phyloP scores from a whole-genome alignment of 2,329 filamentous ascomycete species.

The Corynespora cassiicola region DNA sequence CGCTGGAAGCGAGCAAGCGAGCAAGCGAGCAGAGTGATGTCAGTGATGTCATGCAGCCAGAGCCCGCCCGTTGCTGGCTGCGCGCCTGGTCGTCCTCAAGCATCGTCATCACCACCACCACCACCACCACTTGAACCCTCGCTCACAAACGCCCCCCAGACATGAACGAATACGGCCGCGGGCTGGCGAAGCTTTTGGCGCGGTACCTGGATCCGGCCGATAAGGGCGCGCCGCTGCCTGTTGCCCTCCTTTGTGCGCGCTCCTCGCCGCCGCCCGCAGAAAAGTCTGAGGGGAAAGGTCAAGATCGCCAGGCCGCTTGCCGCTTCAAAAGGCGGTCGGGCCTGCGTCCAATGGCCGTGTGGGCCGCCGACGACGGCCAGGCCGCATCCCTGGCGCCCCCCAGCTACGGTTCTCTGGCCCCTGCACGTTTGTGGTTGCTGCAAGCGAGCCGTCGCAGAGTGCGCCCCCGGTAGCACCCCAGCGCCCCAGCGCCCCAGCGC shows the following conservation, averaged over 20 bases:
- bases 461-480: too few relatives aligned
- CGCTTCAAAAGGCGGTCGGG: slow-evolving; percentile 32
- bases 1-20: too few relatives aligned
- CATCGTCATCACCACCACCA: too few relatives aligned
- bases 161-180: too few relatives aligned
- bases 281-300: slow-evolving; percentile 24
- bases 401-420: slow-evolving; percentile 16
- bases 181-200: too few relatives aligned
- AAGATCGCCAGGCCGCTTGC: slow-evolving; percentile 28
- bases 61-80: too few relatives aligned
- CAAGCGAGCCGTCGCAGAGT: slow-evolving; percentile 31
- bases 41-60: too few relatives aligned
- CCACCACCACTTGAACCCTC: too few relatives aligned
- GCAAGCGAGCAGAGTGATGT: too few relatives aligned
- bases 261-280: slow-evolving; percentile 21
- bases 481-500: too few relatives aligned
- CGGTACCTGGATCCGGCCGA: slow-evolving; percentile 13
- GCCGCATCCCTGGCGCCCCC: slow-evolving; percentile 16
- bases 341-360: slow-evolving; percentile 21
- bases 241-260: slow-evolving; percentile 11
- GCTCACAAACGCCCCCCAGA: too few relatives aligned
- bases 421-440: slow-evolving; percentile 11
- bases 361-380: slow-evolving; percentile 13
- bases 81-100: too few relatives aligned
- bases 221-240: slow-evolving; percentile 16